A percentile compares a stretch with the other conserved stretches of the same genome.
These are phyloP conservation scores for Nakaseomyces glabratus DNA, from an alignment of 1,139 yeast genomes.

Conservation along the genomic window DNA sequence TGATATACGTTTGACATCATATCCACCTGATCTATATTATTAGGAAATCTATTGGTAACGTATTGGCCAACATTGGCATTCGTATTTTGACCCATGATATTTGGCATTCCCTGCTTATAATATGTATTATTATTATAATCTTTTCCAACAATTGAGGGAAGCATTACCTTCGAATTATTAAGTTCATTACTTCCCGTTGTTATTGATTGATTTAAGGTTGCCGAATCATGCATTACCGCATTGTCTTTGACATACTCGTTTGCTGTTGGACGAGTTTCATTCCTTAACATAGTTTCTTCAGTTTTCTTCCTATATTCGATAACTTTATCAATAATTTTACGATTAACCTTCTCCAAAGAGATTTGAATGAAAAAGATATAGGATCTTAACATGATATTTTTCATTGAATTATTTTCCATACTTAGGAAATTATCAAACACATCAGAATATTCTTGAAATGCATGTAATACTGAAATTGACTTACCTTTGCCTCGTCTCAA, in stretches of 20 bases:
- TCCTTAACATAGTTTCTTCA: conserved; percentile 10
- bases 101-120: too few species aligned
- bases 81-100: too few species aligned
- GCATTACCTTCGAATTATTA: too few species aligned
- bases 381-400: conserved; percentile 7
- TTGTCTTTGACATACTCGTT: neutral
- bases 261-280: neutral
- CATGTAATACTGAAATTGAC: conserved; percentile 8
- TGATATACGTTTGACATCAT: too few species aligned
- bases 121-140: too few species aligned
- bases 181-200: too few species aligned
- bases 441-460: conserved; percentile 9
- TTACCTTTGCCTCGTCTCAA: conserved; percentile 7
- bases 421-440: conserved; percentile 9
- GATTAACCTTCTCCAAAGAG: conserved; percentile 11
- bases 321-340: conserved; percentile 12
- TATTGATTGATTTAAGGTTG: too few species aligned
- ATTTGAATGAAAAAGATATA: conserved; percentile 8
- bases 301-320: conserved; percentile 11
- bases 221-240: neutral
- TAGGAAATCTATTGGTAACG: too few species aligned
- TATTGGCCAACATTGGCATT: too few species aligned
- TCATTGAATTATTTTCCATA: conserved; percentile 6
- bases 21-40: too few species aligned
- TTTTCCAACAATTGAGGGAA: too few species aligned